phyloP scores from a whole-genome alignment of 179 eudicot genomes.

The Kewa caespitosa region DNA sequence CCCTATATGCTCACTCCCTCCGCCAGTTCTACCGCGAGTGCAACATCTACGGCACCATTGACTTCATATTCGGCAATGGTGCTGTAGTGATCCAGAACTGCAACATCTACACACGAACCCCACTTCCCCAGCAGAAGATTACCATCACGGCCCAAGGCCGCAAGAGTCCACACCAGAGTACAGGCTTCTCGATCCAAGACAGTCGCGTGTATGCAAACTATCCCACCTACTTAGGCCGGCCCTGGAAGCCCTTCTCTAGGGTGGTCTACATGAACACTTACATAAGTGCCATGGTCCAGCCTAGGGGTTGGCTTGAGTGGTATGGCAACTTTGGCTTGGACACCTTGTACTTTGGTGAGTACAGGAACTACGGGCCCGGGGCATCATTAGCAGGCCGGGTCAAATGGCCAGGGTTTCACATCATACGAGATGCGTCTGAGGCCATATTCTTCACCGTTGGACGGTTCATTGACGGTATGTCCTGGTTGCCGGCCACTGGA shows the following conservation, averaged over 20 bases:
- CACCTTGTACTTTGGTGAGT: conserved; percentile 85
- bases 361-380: conserved; percentile 81
- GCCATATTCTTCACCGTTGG: conserved; percentile 69
- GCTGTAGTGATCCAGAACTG: conserved; percentile 82
- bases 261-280: conserved; percentile 73
- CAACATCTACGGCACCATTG: conserved; percentile 75
- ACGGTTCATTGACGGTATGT: conserved; percentile 63
- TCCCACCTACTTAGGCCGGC: conserved; percentile 85
- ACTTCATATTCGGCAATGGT: conserved; percentile 92
- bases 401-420: conserved; percentile 79
- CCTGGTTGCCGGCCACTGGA: conserved; percentile 92
- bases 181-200: conserved; percentile 81
- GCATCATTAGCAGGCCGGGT: conserved; percentile 55
- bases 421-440: conserved; percentile 43
- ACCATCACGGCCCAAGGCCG: conserved; percentile 92
- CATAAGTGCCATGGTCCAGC: conserved; percentile 63
- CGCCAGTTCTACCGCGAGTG: conserved; percentile 96
- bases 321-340: conserved; percentile 63
- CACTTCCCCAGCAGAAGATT: conserved; percentile 70
- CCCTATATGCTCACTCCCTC: conserved; percentile 85
- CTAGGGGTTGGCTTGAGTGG: conserved; percentile 97
- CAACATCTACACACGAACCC: conserved; percentile 60
- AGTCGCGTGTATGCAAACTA: conserved; percentile 62
- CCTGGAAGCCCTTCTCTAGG: conserved; percentile 82
- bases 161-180: conserved; percentile 74